Conservation (phyloP, 768 basidiomycete genomes). For the Sarcomyxa edulis region DNA sequence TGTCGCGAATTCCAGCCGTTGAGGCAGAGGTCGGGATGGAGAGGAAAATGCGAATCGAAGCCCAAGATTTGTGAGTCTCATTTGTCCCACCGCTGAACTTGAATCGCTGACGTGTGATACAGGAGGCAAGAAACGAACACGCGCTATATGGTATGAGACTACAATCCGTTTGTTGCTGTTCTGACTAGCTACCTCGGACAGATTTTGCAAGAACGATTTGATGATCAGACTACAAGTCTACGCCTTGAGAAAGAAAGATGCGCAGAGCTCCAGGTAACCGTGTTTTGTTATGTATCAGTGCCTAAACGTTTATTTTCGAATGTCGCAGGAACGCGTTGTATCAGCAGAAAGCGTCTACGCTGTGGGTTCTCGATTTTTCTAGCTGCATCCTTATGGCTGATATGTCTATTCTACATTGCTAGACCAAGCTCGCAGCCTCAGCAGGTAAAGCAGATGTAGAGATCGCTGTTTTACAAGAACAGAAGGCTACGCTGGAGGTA, state of each 20-base stretch:
- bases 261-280: constrained; percentile 12
- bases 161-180: neutral
- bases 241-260: constrained; percentile 32
- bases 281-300: too few species aligned
- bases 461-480: constrained; percentile 34
- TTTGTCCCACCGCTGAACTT: neutral
- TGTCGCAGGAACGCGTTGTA: neutral
- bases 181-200: neutral
- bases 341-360: constrained; percentile 2
- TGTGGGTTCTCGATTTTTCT: too few species aligned
- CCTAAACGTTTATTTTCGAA: too few species aligned
- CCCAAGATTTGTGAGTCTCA: constrained; percentile 1
- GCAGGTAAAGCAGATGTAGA: constrained; percentile 30
- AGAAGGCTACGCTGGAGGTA: constrained; percentile 24
- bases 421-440: constrained; percentile 23
- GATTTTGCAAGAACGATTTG: constrained; percentile 25
- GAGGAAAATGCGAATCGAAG: neutral
- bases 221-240: constrained; percentile 38
- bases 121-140: constrained; percentile 3
- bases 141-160: neutral
- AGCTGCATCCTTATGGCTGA: too few species aligned
- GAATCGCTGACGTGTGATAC: neutral
- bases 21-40: neutral
- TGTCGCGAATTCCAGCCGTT: neutral
- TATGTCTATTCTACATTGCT: neutral